phyloP scores from a whole-genome alignment of 371 early-diverging fungal genomes.

The Capniomyces stellatus region DNA sequence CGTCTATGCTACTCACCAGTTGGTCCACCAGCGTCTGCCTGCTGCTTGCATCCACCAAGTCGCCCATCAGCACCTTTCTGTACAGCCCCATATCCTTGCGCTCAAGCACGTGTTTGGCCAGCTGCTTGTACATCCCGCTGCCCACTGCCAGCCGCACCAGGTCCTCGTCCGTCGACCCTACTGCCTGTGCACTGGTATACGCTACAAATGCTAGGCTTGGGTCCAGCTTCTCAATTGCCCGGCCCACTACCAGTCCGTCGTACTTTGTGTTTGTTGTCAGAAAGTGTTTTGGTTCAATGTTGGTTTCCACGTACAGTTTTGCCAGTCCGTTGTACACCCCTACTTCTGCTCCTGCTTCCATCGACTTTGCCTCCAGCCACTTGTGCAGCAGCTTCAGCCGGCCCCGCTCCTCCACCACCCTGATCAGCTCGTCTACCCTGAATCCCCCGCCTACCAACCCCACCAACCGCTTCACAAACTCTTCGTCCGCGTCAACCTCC shows the following conservation, averaged over 20 bases:
- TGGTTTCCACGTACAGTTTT: slow-evolving; percentile 96
- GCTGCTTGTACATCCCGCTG: slow-evolving; percentile 97
- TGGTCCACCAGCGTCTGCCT: slow-evolving; percentile 86
- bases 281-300: slow-evolving; percentile 93
- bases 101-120: slow-evolving; percentile 85
- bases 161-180: slow-evolving; percentile 57
- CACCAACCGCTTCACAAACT: slow-evolving; percentile 66
- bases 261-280: slow-evolving; percentile 80
- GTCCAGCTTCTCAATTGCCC: slow-evolving; percentile 95
- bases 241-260: slow-evolving; percentile 77
- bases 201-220: slow-evolving; percentile 90
- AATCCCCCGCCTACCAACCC: slow-evolving; percentile 32
- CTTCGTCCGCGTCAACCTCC: slow-evolving; percentile 95
- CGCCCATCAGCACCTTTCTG: slow-evolving; percentile 49
- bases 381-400: slow-evolving; percentile 86
- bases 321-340: slow-evolving; percentile 91
- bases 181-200: slow-evolving; percentile 70
- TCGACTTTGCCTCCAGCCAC: slow-evolving; percentile 74
- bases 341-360: slow-evolving; percentile 68
- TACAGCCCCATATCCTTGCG: slow-evolving; percentile 74
- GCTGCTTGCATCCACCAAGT: slow-evolving; percentile 33
- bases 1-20: slow-evolving; percentile 59
- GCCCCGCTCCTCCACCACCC: slow-evolving; percentile 87
- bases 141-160: slow-evolving; percentile 85
- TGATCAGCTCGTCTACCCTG: slow-evolving; percentile 73